A percentile compares a stretch with the other conserved stretches of the same genome.
These are phyloP conservation scores for Macadamia integrifolia DNA, from an alignment of 164 flowering plant genomes.

Conservation along the genomic window DNA sequence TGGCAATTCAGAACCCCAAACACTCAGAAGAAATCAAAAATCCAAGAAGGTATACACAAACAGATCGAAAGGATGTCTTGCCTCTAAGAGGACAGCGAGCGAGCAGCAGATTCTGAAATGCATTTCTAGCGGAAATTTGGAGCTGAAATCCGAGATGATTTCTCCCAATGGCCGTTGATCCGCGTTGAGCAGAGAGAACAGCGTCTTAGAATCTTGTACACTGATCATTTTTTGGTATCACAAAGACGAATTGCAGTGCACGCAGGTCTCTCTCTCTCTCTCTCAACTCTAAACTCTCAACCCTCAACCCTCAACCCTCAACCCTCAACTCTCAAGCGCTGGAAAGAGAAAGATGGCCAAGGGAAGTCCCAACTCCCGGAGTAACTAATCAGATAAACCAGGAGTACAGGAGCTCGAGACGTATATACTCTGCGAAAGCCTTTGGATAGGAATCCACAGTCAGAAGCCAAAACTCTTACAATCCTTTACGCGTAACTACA, in stretches of 20 bases:
- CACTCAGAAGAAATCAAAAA: not conserved
- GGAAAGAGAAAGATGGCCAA: too few relatives aligned
- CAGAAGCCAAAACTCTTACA: too few relatives aligned
- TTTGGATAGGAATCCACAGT: too few relatives aligned
- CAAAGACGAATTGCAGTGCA: not conserved
- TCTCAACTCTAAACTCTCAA: too few relatives aligned
- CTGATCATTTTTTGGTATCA: slow-evolving; percentile 28
- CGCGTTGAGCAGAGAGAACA: slow-evolving; percentile 33
- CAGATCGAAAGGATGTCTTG: slow-evolving; percentile 5
- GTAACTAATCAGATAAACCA: too few relatives aligned
- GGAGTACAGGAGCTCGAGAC: too few relatives aligned
- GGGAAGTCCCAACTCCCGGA: too few relatives aligned
- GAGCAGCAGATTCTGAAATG: slow-evolving; percentile 50
- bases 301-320: too few relatives aligned
- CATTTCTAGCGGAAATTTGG: slow-evolving; percentile 41
- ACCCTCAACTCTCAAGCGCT: too few relatives aligned
- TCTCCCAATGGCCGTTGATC: slow-evolving; percentile 51
- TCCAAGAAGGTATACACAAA: not conserved
- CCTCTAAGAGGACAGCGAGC: slow-evolving; percentile 53
- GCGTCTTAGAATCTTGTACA: slow-evolving; percentile 32
- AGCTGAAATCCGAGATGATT: slow-evolving; percentile 45
- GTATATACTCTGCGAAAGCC: too few relatives aligned
- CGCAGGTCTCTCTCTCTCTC: too few relatives aligned
- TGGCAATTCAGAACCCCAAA: not conserved
- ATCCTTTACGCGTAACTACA: too few relatives aligned